Evolutionary conservation across 495 filamentous ascomycete genomes (phyloP), one percentile per base, ranked within the genome.

Genomic region (Hyaloscypha finlandica): DNA sequence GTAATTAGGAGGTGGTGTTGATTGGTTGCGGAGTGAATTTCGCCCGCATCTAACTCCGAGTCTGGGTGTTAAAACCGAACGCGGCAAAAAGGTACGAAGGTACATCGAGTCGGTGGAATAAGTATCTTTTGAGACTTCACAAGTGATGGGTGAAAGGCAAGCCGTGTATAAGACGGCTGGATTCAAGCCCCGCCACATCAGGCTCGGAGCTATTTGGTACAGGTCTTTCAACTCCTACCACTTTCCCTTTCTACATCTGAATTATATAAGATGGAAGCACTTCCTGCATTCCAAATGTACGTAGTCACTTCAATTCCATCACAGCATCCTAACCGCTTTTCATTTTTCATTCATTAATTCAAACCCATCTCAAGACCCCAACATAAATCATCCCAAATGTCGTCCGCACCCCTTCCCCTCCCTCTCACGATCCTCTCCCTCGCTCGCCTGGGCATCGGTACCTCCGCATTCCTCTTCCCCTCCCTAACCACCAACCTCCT

Each of bases 381-480:
- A 25, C 25, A 25, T 25, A 39, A 39, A 59, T 16, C 1, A 35
- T 9, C 35, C 57, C n/a, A 35, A 59, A 59, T 35, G n/a, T 20
- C 57, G 29, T 32, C 32, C 42, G 1, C 30, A 59, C 30, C 29
- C 19, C n/a, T 59, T 37, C 56, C 56, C 4, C 30, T 63, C 42
- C 60, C 60, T 11, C 45, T 63, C 42, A 4, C 9, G 1, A 1
- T 37, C 6, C 39, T 63, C 45, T 4, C 60, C 16, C 2, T 30
- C 11, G 30, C 12, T 42, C 60, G 60, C 22, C 19, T 63, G 1
- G 45, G 8, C 8, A 29, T 63, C 30, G 60, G 60, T 0, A 32
- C 60, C 0, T 30, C 60, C 25, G 48, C 29, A 3, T 63, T 63
- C 60, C 39, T 63, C 60, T 37, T 63, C 39, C 60, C 60, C 11